phyloP scores from a whole-genome alignment of 352 stramenopile genomes.

The Phytophthora foliorum region DNA sequence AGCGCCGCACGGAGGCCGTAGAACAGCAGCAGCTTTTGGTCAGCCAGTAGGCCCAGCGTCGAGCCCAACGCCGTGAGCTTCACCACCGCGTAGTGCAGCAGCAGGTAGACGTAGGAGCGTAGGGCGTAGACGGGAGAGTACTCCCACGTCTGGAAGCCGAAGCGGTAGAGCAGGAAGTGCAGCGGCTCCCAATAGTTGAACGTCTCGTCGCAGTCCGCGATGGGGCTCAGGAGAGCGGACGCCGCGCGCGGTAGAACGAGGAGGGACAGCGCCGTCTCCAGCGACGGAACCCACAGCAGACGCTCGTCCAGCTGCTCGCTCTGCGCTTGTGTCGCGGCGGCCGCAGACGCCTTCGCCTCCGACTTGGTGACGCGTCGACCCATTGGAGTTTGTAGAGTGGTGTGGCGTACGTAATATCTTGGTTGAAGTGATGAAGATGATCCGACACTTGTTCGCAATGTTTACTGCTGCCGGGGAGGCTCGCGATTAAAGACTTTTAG shows the following conservation, averaged over 20 bases:
- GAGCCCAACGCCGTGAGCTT: conserved; percentile 52
- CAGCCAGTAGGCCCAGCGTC: conserved; percentile 43
- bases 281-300: conserved; percentile 63
- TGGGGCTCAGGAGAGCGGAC: conserved; percentile 77
- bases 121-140: conserved; percentile 95
- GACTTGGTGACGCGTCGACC: conserved; percentile 35
- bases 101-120: conserved; percentile 96
- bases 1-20: conserved; percentile 89
- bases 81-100: conserved; percentile 61
- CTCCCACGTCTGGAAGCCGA: conserved; percentile 93
- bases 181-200: conserved; percentile 99
- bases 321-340: conserved; percentile 9
- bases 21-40: conserved; percentile 91
- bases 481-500: too few species aligned
- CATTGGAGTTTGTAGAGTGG: too few species aligned
- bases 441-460: too few species aligned
- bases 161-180: conserved; percentile 96
- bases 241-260: conserved; percentile 67
- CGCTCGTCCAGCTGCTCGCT: conserved; percentile 41
- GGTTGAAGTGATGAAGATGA: too few species aligned
- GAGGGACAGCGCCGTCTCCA: conserved; percentile 72
- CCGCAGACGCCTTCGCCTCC: conserved; percentile 19
- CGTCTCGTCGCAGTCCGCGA: conserved; percentile 98
- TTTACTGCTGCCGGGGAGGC: too few species aligned
- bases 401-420: too few species aligned